Evolutionary conservation across 768 basidiomycete genomes (phyloP), one percentile per base, ranked within the genome.

Genomic region (Asterophora parasitica): DNA sequence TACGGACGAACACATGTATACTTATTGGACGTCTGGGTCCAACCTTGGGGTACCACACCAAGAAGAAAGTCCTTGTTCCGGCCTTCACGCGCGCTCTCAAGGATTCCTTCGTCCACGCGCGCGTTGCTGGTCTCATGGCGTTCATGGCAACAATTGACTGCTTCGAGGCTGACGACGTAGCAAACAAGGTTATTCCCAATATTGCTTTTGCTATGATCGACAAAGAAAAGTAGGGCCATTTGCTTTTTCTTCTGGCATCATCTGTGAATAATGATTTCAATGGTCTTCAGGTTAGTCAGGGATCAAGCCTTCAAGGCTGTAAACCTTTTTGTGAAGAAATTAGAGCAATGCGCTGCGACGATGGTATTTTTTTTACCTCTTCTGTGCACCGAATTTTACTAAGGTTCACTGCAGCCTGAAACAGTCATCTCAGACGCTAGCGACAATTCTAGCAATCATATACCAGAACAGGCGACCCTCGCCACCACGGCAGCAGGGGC

Each of bases 1-100:
- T 98, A 57, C 80, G 96, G 38, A 98, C 96, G 12, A 98, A 98
- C 59, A 96, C 96, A 0, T 95, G 92, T 59, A 97, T 99, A 55
- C 79, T 98, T 3, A 82, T 99, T 48, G 95, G 94, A 13, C 81
- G 95, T 6, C 75, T 99, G 4, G 93, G 89, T 0, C 90, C 91
- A 0, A 77, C 80, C 2, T 70, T 99, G 1, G 88, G 89, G 1
- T 80, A 86, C 48, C 85, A 92, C 58, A 96, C 95, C 3, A 92
- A 93, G 63, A 81, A 85, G 55, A 98, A 98, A 60, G 92, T 99
- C n/a, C 80, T 99, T 5, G 90, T 97, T 1, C 92, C 94, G 3
- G 96, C 96, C 4, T 97, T 98, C 64, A 78, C 86, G 3, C 78
- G 92, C 37, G 88, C 91, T 2, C 62, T 97, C 32, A 92, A 92